These are phyloP conservation scores for Trichoderma gracile DNA, from an alignment of 2,329 filamentous ascomycete species.

Conservation along the genomic window DNA sequence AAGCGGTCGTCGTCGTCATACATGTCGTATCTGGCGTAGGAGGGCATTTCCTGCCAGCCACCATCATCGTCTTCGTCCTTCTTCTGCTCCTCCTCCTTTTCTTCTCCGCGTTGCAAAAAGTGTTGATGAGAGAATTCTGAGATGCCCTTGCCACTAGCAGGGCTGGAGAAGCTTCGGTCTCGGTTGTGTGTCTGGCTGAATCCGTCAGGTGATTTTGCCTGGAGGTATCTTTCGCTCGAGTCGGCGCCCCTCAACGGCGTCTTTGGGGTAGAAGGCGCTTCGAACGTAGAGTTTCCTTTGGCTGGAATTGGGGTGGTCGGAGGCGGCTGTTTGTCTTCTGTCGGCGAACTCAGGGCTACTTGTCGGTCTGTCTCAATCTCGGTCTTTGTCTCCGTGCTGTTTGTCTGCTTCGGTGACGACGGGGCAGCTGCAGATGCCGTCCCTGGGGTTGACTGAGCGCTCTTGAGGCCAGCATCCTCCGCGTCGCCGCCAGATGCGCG, in stretches of 20 bases:
- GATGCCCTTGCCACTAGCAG: constrained; percentile 35
- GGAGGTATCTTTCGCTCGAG: background rate
- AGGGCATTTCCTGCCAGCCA: constrained; percentile 91
- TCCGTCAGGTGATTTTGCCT: background rate
- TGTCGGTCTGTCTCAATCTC: constrained; percentile 12
- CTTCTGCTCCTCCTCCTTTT: constrained; percentile 54
- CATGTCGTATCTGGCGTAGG: constrained; percentile 88
- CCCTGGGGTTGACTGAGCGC: constrained; percentile 35
- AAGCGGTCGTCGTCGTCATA: constrained; percentile 93
- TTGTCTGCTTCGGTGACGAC: background rate
- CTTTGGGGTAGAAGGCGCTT: constrained; percentile 1
- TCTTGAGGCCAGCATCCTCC: constrained; percentile 42
- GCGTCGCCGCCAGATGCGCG: constrained; percentile 37
- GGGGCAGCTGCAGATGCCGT: constrained; percentile 1
- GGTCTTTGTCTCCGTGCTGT: background rate
- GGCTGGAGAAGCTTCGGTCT: constrained; percentile 44
- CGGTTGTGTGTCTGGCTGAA: constrained; percentile 37
- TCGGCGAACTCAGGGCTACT: constrained; percentile 26
- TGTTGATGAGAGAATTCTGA: constrained; percentile 62
- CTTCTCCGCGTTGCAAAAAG: constrained; percentile 46
- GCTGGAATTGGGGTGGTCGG: background rate
- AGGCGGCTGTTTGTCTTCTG: background rate
- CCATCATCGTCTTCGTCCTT: constrained; percentile 60
- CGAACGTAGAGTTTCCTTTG: background rate
- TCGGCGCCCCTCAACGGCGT: background rate